Base-by-base conservation (phyloP, 2,329 filamentous ascomycete genomes). In the Paraphoma sp. region DNA sequence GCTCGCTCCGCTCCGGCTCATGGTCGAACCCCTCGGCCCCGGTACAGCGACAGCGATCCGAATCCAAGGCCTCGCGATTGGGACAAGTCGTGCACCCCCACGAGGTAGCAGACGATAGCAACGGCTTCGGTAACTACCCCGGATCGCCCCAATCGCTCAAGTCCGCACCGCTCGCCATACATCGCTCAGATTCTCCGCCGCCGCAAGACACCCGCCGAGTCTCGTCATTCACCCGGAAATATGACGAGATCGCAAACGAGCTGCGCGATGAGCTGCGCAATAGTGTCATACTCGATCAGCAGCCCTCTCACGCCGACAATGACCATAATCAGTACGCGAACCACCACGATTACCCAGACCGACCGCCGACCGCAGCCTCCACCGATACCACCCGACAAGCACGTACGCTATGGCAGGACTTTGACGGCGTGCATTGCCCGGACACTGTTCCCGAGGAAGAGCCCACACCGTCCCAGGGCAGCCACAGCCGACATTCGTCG, bases 361-460 rank as follows among this genome's bases (percentile, higher is more conserved):
- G 84, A 40, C 81, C 80, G 12, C 74, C 75, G 9, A 86, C 85
- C 3, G 79, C 84, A 9, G 83, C 80, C 10, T 88, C 86, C 3
- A 80, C 78, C 45, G 84, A 84, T 53, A 90, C 89, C 2, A 87
- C 83, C 54, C 87, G 89, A 31, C 87, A 90, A 70, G 86, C 86
- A 16, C 80, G 87, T 59, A 78, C 83, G 40, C 85, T 90, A 3
- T 95, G 94, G 79, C 84, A 87, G 42, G 90, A 93, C 72, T 95
- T 95, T 70, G 91, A 95, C 71, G 91, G 91, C 38, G 88, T 89
- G 12, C 90, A 94, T 70, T 92, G 87, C 72, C 83, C 86, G 29
- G 84, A 88, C 4, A 73, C 73, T 1, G 72, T 74, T 4, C 60
- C 61, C 9, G 68, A 75, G 40, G 73, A 74, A 45, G 67, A 68